Evolutionary conservation across 1,284 basidiomycete species (phyloP), one percentile per base, ranked within the genome.

Genomic region (Chalciporus sp.): DNA sequence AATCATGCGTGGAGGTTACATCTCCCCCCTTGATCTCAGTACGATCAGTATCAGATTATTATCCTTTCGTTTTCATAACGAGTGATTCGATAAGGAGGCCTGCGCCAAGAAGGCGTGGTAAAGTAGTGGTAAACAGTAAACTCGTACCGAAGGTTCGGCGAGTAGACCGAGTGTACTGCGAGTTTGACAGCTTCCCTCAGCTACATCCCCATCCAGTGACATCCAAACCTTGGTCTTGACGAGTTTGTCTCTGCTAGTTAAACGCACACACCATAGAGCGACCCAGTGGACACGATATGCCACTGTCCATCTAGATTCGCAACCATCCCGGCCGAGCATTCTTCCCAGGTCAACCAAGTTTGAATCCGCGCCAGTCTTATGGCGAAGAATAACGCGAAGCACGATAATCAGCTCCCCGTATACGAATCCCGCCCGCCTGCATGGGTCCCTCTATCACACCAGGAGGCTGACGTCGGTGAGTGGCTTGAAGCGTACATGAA

Each of bases 391-490:
- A 58, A 40, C 52, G 40, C 57, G 28, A 68, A 69, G 44, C 60
- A 67, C 49, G 67, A 72, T 2, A 52, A 64, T 8, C 65, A 71
- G n/a, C 74, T 82, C 27, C 76, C 80, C 7, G 69, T 85, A 35
- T 88, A 89, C 69, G 79, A 87, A 61, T 80, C 80, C n/a, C 78
- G 76, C 49, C 90, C 88, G 39, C 86, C 89, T 2, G 67, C 71
- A 57, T 92, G 88, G 88, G 76, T 92, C 12, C 87, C 85, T 1
- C 80, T 79, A 55, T 73, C 81, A 2, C 88, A 90, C 69, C 68
- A 66, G 9, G 75, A 80, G 28, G 86, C 85, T 26, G 89, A 92
- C 66, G 72, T 91, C 44, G 90, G 90, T 84, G 55, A 58, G 75
- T 57, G 39, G 14, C 19, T 17, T 29, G 55, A 14, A 35, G 41